Base-by-base conservation (phyloP, 1,284 basidiomycete species). In the Apiotrichum laibachii region DNA sequence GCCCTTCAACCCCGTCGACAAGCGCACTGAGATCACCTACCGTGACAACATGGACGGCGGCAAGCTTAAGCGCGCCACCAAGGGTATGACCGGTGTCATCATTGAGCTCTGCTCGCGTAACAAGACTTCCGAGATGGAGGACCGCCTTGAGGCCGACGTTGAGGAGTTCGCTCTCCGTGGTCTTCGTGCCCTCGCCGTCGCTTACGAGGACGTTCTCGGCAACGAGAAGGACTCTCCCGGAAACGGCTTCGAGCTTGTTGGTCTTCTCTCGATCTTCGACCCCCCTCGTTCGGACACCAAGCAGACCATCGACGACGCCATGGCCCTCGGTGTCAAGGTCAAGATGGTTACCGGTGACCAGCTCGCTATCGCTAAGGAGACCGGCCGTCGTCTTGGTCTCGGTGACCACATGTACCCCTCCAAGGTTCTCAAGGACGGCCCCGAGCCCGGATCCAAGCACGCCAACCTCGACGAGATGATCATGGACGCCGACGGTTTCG, bases 331-430 rank as follows among this genome's bases (percentile, higher is more conserved):
- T 81, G 93, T 98, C 69, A 89, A 89, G 80, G 94, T 98, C 80
- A 98, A 98, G 88, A 98, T 98, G 95, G 93, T 97, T 66, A 98
- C 94, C 50, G 94, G 94, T 86, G 94, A 98, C 80, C 92, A 97
- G 83, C 90, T 98, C 75, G 94, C 95, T 70, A 98, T 98, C 69
- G 94, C 94, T 61, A 98, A 98, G 86, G 95, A 98, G 81, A 98
- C 94, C 65, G 94, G 95, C 70, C 90, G 93, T 80, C 90, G 93
- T 83, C 90, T 98, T 59, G 94, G 94, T 75, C 83, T 90, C 65
- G 92, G 92, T 78, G 92, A 94, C 80, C 90, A 95, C 85, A 95
- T 96, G 91, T 95, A 93, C 84, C 87, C 90, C 65, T 88, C 92
- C 69, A 93, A 93, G 85, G 91, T 94, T 48, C 85, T 95, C 77